Evolutionary conservation across 768 basidiomycete species (phyloP), one percentile per base, ranked within the genome.

Genomic region (Tylopilus vinaceipallidus): DNA sequence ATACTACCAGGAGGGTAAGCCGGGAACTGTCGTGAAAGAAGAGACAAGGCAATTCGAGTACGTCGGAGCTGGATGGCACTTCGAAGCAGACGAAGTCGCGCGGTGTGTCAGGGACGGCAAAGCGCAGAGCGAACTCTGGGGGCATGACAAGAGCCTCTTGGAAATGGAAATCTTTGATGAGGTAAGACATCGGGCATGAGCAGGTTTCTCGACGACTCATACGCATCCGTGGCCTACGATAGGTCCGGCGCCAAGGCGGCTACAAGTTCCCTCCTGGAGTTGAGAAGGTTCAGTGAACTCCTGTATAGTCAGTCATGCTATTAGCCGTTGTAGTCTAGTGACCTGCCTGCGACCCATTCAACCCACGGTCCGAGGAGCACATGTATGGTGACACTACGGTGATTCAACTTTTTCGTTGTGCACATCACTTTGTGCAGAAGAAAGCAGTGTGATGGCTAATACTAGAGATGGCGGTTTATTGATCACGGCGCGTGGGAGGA

Each of bases 1-100:
- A 59, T 81, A 84, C 57, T 73, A 75, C 49, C 77, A 74, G 33
- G 74, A 75, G 47, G 78, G 76, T 1, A 74, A 74, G 37, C 47
- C 73, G 9, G 68, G 63, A 6, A 63, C 63, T 16, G 63, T 76
- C 29, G 71, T 71, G 27, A 73, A 72, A 42, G 84, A 88, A 60
- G 86, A 88, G 62, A 81, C 74, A 39, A 75, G 68, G 50, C 65
- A 59, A 23, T 81, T 86, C 53, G 73, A 80, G 35, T 84, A 84
- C 59, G 69, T 75, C 4, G 89, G 88, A 10, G 73, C 72, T 29
- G 92, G 91, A 8, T 89, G 81, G 86, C 81, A 90, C 65, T 95
- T 84, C 67, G 80, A 94, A 67, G 91, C 91, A 3, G 92, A 95
- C 59, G 91, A 94, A 52, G 90, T 91, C 11, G 91, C 88, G 16